Evolutionary conservation across 768 basidiomycete species (phyloP), one percentile per base, ranked within the genome.

Genomic region (Psilocybe azurescens): DNA sequence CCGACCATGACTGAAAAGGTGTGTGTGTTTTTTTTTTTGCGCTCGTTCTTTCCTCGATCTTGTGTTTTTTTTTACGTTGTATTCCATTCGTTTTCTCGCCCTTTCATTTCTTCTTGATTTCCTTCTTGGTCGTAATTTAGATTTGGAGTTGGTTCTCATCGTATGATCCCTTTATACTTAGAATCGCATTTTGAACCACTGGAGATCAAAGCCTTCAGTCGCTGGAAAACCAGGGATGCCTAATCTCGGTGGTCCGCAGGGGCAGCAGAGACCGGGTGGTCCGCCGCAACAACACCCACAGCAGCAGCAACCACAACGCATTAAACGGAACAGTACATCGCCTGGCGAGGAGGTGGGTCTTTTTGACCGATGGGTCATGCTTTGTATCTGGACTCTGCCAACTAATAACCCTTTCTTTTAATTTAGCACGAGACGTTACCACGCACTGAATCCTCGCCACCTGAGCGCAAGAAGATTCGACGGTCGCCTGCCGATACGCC

Each of bases 1-100:
- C 69, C 88, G 64, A 80, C 77, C 38, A 32, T 69, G 16, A 73
- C 77, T 0, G 90, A 91, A n/a, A 91, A 90, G 83, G 90, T 89
- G 74, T 70, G 63, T 63, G 54, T 18, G 46, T n/a, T 53, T 57
- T 48, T 29, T 2, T 14, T 58, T 52, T 63, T 60, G 58, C 30
- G 30, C 24, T 24, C 2, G 24, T 24, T 24, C 24, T 24, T 24
- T 24, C 24, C 24, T 24, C 2, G 24, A 24, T 24, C 24, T 2
- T 24, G 2, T 24, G 2, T 24, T 24, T 60, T 51, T 9, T 36
- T 47, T 13, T 41, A 20, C 20, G 20, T 1, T 20, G 24, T 24
- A 24, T 24, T 24, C 24, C 24, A 2, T 24, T 24, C 24, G 24
- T 24, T 24, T 24, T 24, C 24, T 24, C 24, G 24, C 24, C 24